phyloP scores from a whole-genome alignment of 306 rosid species.

The Quercus dentata region DNA sequence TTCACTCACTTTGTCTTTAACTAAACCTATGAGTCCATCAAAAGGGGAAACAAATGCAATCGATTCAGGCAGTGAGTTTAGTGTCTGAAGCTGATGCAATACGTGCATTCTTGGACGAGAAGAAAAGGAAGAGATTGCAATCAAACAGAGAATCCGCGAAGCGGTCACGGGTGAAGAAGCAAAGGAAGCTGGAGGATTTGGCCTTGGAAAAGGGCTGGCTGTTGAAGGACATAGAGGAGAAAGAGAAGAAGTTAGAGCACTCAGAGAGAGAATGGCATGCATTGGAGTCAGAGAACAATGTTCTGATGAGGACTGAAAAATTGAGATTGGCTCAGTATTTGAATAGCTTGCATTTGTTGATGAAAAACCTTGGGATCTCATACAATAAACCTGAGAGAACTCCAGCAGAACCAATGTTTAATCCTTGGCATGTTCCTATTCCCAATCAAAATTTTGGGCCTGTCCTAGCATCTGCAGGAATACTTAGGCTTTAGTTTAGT shows the following conservation, averaged over 20 bases:
- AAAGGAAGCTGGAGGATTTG: conserved; percentile 4
- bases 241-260: neutral
- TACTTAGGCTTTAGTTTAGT: neutral
- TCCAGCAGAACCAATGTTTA: neutral
- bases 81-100: neutral
- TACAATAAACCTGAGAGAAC: neutral
- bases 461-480: neutral
- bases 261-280: neutral
- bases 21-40: neutral
- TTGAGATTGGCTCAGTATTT: neutral
- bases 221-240: neutral
- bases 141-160: conserved; percentile 17
- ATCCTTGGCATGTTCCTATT: neutral
- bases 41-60: neutral
- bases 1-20: neutral
- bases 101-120: neutral
- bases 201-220: neutral
- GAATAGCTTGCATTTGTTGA: neutral
- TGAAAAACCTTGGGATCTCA: neutral
- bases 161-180: conserved; percentile 17
- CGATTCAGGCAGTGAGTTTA: neutral
- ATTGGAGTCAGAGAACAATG: neutral
- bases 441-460: neutral
- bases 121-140: conserved; percentile 12
- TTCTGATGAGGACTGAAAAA: neutral